Percentiles rank a stretch among this genome's conserved stretches.
Conservation (phyloP, 2,329 filamentous ascomycete species). For the Sporothrix protearum region DNA sequence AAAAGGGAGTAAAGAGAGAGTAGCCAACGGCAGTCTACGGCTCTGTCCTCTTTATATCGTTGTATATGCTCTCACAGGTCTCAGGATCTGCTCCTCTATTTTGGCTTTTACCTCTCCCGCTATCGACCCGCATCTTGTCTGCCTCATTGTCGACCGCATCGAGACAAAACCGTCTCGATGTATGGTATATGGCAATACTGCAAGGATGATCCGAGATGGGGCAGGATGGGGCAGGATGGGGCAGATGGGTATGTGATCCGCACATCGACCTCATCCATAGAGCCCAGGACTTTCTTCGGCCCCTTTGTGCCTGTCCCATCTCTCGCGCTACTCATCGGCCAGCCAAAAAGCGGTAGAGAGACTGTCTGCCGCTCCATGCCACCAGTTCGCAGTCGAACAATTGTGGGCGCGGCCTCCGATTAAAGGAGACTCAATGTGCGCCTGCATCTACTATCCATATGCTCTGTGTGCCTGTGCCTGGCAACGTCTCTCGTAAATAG, state of each 20-base stretch:
- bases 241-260: neutral
- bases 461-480: neutral
- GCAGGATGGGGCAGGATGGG: neutral
- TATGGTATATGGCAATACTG: neutral
- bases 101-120: neutral
- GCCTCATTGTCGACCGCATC: constrained; percentile 12
- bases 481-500: neutral
- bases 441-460: too few relatives aligned
- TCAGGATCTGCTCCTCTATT: neutral
- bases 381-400: constrained; percentile 11
- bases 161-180: neutral
- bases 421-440: neutral
- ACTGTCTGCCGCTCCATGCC: neutral
- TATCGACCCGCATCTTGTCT: neutral
- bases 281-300: neutral
- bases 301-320: neutral
- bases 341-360: neutral
- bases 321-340: neutral
- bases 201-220: neutral
- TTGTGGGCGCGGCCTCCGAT: constrained; percentile 3
- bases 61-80: neutral
- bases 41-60: neutral
- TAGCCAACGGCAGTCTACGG: neutral
- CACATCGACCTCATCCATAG: neutral
- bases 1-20: neutral